Conservation (phyloP, 345 rosid genomes). For the Erodium maritimum region DNA sequence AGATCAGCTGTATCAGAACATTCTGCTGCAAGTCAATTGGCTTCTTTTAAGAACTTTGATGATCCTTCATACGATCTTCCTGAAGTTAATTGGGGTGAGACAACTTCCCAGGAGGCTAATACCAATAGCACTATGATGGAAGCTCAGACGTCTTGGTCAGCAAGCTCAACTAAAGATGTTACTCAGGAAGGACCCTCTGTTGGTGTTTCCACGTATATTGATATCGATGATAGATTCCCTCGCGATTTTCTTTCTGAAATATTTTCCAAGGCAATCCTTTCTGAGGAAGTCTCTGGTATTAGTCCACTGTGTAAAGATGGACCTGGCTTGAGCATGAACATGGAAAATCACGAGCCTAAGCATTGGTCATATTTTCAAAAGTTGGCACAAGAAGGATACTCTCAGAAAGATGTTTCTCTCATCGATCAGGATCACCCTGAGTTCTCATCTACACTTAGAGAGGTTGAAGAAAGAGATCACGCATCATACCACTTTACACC, state of each 20-base stretch:
- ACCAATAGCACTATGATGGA: too few relatives aligned
- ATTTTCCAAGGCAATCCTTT: constrained; percentile 45
- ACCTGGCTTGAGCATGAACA: constrained; percentile 5
- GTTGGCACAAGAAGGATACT: constrained; percentile 60
- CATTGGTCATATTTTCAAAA: constrained; percentile 81
- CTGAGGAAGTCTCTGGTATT: constrained; percentile 29
- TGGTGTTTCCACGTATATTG: constrained; percentile 47
- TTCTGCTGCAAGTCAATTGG: too few relatives aligned
- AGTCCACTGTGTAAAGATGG: constrained; percentile 37
- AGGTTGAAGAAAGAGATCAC: constrained; percentile 3
- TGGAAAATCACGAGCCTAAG: constrained; percentile 17
- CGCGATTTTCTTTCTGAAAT: constrained; percentile 71
- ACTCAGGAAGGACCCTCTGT: constrained; percentile 18
- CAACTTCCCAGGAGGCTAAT: too few relatives aligned
- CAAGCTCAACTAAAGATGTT: constrained; percentile 19
- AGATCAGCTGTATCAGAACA: too few relatives aligned
- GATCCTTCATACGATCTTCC: too few relatives aligned
- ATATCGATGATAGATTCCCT: constrained; percentile 77
- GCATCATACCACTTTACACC: too few relatives aligned
- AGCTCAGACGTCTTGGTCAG: constrained; percentile 2
- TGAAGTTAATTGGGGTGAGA: too few relatives aligned
- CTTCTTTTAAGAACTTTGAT: too few relatives aligned
- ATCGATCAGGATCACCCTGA: constrained; percentile 45
- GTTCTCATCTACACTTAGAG: constrained; percentile 24
- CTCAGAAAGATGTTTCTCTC: constrained; percentile 38